Conservation (phyloP, 2,329 filamentous ascomycete species). For the Stemphylium beticola region DNA sequence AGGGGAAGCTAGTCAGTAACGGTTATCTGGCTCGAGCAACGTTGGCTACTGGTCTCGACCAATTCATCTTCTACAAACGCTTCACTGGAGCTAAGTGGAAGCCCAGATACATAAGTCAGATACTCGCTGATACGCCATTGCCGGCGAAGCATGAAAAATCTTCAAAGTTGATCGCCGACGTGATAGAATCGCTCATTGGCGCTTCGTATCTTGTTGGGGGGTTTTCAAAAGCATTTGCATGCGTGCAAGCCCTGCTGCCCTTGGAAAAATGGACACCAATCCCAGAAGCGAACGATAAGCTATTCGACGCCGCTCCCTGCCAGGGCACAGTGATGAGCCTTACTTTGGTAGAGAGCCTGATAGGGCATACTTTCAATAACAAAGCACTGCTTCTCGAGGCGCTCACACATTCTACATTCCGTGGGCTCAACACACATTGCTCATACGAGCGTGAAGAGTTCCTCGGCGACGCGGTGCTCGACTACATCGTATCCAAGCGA, state of each 20-base stretch:
- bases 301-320: conserved; percentile 28
- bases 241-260: conserved; percentile 69
- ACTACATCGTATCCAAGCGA: conserved; percentile 72
- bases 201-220: conserved; percentile 75
- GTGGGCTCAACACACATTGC: conserved; percentile 48
- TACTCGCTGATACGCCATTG: conserved; percentile 29
- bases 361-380: conserved; percentile 75
- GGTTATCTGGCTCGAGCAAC: conserved; percentile 71
- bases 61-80: conserved; percentile 70
- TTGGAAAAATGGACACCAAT: conserved; percentile 55
- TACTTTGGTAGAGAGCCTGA: conserved; percentile 63
- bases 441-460: conserved; percentile 83
- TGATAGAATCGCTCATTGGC: conserved; percentile 85
- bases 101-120: conserved; percentile 64
- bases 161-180: conserved; percentile 83
- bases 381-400: conserved; percentile 74
- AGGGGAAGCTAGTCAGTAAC: conserved; percentile 77
- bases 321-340: conserved; percentile 22
- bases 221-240: conserved; percentile 65
- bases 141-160: conserved; percentile 58
- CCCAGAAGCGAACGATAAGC: conserved; percentile 31
- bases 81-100: conserved; percentile 78
- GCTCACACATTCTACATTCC: conserved; percentile 75
- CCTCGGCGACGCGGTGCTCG: conserved; percentile 83
- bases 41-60: conserved; percentile 68